Evolutionary conservation across 2,329 filamentous ascomycete species (phyloP), one percentile per base, ranked within the genome.

Genomic region (Trematosphaeria pertusa): DNA sequence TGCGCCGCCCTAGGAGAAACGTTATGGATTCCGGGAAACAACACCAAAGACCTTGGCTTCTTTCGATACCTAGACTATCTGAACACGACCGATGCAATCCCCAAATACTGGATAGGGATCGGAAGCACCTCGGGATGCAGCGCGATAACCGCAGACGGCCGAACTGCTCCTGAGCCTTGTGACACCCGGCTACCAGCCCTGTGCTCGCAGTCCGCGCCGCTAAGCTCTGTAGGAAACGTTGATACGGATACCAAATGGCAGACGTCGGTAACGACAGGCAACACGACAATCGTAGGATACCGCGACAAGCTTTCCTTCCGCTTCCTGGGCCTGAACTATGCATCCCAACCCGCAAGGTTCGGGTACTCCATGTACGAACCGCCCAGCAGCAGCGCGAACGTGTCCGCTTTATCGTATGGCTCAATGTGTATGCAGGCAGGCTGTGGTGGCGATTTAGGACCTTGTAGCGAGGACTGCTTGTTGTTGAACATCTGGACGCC

Each of bases 251-350:
- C 46, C 15, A 42, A 42, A 35, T 55, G 53, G 54, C 59, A 58
- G 37, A 51, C 51, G 9, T 33, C 54, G 7, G 54, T 64, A 10
- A 53, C 36, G 8, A 49, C 58, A 9, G 54, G 56, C 14, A 59
- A 63, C 32, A 50, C 56, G 26, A 58, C 51, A 1, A 36, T 64
- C n/a, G 17, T 46, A 24, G 74, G 74, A 1, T 77, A 72, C 46
- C 75, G 77, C 11, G 76, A 79, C 46, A 72, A 68, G n/a, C 65
- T 73, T 17, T 74, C 73, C 10, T 82, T 81, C 55, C 77, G 79
- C 5, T 82, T 81, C 54, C 65, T 78, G 14, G 79, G 78, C 12
- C 62, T 81, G 24, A 73, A 75, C 41, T 80, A 79, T 49, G 78
- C 76, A 3, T 53, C 71, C 0, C 67, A 73, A 42, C 76, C 78